phyloP scores from a whole-genome alignment of 495 filamentous ascomycete genomes.

The Acidomyces sp. region DNA sequence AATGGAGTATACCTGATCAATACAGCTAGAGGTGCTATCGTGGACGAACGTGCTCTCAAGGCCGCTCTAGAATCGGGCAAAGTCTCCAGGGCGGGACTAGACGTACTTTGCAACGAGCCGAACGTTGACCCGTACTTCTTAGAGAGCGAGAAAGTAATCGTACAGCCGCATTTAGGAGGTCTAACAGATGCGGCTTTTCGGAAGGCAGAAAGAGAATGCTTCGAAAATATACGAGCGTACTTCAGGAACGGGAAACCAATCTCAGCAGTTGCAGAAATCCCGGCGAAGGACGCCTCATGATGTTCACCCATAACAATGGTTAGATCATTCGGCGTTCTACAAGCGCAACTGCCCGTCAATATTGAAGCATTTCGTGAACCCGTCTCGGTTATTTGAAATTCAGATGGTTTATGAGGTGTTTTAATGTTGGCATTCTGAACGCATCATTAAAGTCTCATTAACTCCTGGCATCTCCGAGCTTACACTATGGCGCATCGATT shows the following conservation, averaged over 20 bases:
- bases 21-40: slow-evolving; percentile 65
- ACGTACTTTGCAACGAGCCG: slow-evolving; percentile 19
- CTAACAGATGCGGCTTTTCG: slow-evolving; percentile 29
- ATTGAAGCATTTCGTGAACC: no score
- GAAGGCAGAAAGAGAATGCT: slow-evolving; percentile 27
- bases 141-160: slow-evolving; percentile 10
- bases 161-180: slow-evolving; percentile 23
- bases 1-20: slow-evolving; percentile 69
- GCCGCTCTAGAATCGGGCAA: slow-evolving; percentile 15
- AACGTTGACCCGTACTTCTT: slow-evolving; percentile 12
- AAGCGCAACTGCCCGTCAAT: no score
- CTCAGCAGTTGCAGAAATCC: slow-evolving; percentile 25
- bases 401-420: no score
- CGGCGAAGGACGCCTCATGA: no score
- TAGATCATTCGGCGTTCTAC: no score
- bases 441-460: no score
- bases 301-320: no score
- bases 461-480: no score
- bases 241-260: slow-evolving; percentile 29
- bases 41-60: slow-evolving; percentile 46
- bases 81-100: slow-evolving; percentile 13
- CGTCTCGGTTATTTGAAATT: no score
- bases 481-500: no score
- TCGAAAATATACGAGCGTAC: slow-evolving; percentile 31
- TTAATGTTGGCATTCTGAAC: no score